phyloP scores from a whole-genome alignment of 1,284 basidiomycete genomes.

The Pulveroboletus sp. region DNA sequence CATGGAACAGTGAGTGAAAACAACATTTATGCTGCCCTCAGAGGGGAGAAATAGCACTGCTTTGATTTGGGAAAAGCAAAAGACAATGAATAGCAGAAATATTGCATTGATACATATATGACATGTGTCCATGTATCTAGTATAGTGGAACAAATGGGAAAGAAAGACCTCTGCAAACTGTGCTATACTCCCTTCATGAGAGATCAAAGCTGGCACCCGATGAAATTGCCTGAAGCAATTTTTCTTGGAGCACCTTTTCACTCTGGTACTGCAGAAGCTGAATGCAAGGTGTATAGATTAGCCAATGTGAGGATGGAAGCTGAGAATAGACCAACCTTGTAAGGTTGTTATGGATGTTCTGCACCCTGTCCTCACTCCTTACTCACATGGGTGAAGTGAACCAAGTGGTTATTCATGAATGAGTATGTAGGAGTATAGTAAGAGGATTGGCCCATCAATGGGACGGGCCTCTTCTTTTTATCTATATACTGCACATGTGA shows the following conservation, averaged over 20 bases:
- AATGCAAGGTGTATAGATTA: not conserved
- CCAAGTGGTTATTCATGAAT: too few relatives aligned
- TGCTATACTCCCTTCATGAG: slow-evolving; percentile 62
- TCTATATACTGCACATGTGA: too few relatives aligned
- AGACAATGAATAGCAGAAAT: not conserved
- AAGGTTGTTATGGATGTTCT: too few relatives aligned
- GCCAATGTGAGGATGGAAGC: not conserved
- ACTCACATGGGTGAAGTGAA: too few relatives aligned
- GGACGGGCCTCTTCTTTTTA: too few relatives aligned
- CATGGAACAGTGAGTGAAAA: slow-evolving; percentile 30
- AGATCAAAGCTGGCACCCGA: slow-evolving; percentile 88
- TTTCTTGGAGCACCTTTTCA: slow-evolving; percentile 62
- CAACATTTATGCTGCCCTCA: slow-evolving; percentile 30
- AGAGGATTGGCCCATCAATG: too few relatives aligned
- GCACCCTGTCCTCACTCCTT: too few relatives aligned
- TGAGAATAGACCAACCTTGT: slow-evolving; percentile 8
- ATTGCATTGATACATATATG: slow-evolving; percentile 9
- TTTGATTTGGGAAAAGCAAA: not conserved
- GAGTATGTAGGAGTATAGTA: too few relatives aligned
- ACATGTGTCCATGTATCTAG: not conserved
- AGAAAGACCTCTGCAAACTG: too few relatives aligned
- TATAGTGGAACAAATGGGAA: too few relatives aligned
- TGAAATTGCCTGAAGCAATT: slow-evolving; percentile 84
- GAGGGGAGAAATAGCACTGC: slow-evolving; percentile 19
- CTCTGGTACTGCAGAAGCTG: slow-evolving; percentile 69